These are phyloP conservation scores for Crithidia fasciculata DNA, from an alignment of 208 protist species.

Conservation along the genomic window DNA sequence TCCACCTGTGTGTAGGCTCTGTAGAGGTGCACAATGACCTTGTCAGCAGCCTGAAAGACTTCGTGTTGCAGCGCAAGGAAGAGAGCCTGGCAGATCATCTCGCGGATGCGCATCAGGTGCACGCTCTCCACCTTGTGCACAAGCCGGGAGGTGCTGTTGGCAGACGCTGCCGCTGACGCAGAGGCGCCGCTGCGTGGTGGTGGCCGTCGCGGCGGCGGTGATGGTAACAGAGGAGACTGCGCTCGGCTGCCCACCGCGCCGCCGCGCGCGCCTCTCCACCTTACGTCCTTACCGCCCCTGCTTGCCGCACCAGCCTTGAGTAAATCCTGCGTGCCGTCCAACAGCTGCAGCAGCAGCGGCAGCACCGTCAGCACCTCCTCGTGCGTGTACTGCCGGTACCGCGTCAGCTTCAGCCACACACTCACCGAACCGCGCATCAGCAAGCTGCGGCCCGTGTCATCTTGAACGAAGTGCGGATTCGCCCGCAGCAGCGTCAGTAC, in stretches of 20 bases:
- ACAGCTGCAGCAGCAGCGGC: slow-evolving; percentile 57
- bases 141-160: slow-evolving; percentile 29
- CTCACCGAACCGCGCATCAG: slow-evolving; percentile 54
- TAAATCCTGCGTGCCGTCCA: slow-evolving; percentile 61
- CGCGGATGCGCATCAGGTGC: slow-evolving; percentile 56
- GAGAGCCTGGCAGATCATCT: slow-evolving; percentile 72
- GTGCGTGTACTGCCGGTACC: slow-evolving; percentile 58
- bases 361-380: slow-evolving; percentile 52
- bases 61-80: slow-evolving; percentile 45
- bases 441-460: slow-evolving; percentile 48
- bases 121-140: slow-evolving; percentile 52
- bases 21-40: slow-evolving; percentile 67
- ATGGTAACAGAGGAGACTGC: not conserved
- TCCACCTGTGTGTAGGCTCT: slow-evolving; percentile 37
- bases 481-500: slow-evolving; percentile 58
- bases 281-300: not conserved
- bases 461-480: slow-evolving; percentile 69
- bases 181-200: not conserved
- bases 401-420: slow-evolving; percentile 54
- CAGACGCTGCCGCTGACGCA: too few species aligned
- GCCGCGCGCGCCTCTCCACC: not conserved
- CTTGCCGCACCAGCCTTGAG: slow-evolving; percentile 4
- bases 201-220: not conserved
- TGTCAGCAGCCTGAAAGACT: slow-evolving; percentile 54
- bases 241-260: not conserved